Conservation (phyloP, 441 rosid species). For the Erodium moschatum region DNA sequence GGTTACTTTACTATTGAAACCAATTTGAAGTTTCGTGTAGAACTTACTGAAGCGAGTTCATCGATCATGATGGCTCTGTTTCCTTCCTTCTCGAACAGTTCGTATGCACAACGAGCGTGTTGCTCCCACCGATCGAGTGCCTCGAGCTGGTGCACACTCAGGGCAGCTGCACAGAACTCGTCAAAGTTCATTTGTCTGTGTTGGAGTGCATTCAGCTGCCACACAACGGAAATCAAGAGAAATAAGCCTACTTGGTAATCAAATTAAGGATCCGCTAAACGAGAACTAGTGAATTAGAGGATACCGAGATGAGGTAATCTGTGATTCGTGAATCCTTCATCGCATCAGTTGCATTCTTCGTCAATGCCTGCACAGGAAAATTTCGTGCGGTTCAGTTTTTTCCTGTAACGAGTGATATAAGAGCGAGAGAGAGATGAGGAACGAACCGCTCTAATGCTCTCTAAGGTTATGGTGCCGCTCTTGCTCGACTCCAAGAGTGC, state of each 20-base stretch:
- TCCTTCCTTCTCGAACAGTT: constrained; percentile 76
- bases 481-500: constrained; percentile 56
- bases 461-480: constrained; percentile 54
- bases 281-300: constrained; percentile 11
- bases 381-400: constrained; percentile 14
- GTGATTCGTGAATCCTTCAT: constrained; percentile 77
- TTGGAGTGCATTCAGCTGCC: constrained; percentile 69
- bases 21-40: not conserved
- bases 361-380: constrained; percentile 50
- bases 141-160: constrained; percentile 86
- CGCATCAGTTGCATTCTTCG: constrained; percentile 71
- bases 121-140: constrained; percentile 81
- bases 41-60: constrained; percentile 86
- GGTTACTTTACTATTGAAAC: too few relatives aligned
- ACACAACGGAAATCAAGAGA: constrained; percentile 20
- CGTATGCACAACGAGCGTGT: constrained; percentile 23
- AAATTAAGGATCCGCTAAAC: constrained; percentile 16
- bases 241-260: constrained; percentile 8
- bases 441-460: constrained; percentile 55
- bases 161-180: constrained; percentile 90
- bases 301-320: constrained; percentile 63
- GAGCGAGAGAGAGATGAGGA: not conserved
- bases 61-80: constrained; percentile 76
- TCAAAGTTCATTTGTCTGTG: constrained; percentile 83
- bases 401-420: constrained; percentile 10